Conservation (phyloP, 768 basidiomycete species). For the Xerocomellus dryophilus region DNA sequence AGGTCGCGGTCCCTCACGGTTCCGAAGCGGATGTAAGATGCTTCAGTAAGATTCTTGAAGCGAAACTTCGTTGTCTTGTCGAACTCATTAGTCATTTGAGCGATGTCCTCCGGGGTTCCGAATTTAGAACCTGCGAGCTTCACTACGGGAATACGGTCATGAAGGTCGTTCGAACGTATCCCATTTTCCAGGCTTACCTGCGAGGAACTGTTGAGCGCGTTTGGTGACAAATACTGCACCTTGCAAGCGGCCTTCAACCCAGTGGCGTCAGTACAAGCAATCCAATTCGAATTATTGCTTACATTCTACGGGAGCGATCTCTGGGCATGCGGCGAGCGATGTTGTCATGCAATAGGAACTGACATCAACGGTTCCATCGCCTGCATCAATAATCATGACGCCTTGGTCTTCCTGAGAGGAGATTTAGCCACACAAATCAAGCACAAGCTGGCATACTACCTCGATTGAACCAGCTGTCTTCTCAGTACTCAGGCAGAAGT, state of each 20-base stretch:
- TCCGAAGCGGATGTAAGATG: constrained; percentile 49
- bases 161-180: background rate
- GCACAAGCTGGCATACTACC: constrained; percentile 7
- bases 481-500: constrained; percentile 43
- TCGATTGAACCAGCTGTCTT: constrained; percentile 29
- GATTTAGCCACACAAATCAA: background rate
- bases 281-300: constrained; percentile 2
- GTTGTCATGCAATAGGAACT: constrained; percentile 48
- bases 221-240: constrained; percentile 52
- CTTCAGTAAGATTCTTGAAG: constrained; percentile 39
- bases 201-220: constrained; percentile 39
- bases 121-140: constrained; percentile 42
- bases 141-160: constrained; percentile 26
- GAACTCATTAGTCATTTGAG: constrained; percentile 41
- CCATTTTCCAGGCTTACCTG: constrained; percentile 27
- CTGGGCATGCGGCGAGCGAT: constrained; percentile 39
- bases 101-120: constrained; percentile 37
- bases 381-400: constrained; percentile 57
- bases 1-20: constrained; percentile 41
- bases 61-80: constrained; percentile 47
- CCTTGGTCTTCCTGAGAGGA: constrained; percentile 41
- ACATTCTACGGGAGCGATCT: constrained; percentile 49
- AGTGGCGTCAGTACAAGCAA: background rate
- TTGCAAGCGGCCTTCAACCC: constrained; percentile 43
- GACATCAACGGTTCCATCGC: constrained; percentile 61